Base-by-base conservation (phyloP, 805 yeast species). In the Cyberlindnera xishuangbannaensis region DNA sequence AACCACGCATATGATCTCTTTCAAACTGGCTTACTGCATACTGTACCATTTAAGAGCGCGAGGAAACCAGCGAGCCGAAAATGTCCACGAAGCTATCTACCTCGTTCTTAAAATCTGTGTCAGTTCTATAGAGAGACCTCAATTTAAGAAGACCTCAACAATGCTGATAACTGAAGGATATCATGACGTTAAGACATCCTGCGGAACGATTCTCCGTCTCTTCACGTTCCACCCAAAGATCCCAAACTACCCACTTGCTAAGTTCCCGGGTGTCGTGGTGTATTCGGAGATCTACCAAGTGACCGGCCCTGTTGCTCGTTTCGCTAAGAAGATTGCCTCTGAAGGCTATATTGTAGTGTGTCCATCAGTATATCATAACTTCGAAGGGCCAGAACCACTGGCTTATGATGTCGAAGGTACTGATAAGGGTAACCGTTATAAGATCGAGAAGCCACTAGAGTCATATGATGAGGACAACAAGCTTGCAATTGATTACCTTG, bases 271-370 rank as follows among this genome's bases (percentile, higher is more conserved):
- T 25, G 92, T 83, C 3, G 58, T 83, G 21, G 84, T 82, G 12
- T 83, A 76, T 59, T 75, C 84, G 35, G 94, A 83, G 56, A 83
- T 83, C 45, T 83, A 83, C 56, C 94, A 83, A 57, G 90, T 65
- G 12, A 78, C 85, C 7, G 94, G 94, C 0, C 92, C 94, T 4
- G 94, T 83, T 18, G 61, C 82, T 6, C 62, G 92, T 41, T 78
- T 83, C 51, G 90, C 85, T 19, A 78, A 78, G 47, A 78, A 71
- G 44, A 83, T 83, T 48, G 90, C 90, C 1, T 76, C 84, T 15
- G 81, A 78, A 51, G 94, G 94, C 0, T 83, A 71, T 55, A 76
- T 83, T 31, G 86, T 75, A 18, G 83, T 78, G n/a, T 79, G 82
- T 16, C 92, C 92, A 1, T 77, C 85, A 3, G 76, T 80, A 27